These are phyloP conservation scores for Rhodosorus marinus DNA, from an alignment of 23 red algal species.

Conservation along the genomic window DNA sequence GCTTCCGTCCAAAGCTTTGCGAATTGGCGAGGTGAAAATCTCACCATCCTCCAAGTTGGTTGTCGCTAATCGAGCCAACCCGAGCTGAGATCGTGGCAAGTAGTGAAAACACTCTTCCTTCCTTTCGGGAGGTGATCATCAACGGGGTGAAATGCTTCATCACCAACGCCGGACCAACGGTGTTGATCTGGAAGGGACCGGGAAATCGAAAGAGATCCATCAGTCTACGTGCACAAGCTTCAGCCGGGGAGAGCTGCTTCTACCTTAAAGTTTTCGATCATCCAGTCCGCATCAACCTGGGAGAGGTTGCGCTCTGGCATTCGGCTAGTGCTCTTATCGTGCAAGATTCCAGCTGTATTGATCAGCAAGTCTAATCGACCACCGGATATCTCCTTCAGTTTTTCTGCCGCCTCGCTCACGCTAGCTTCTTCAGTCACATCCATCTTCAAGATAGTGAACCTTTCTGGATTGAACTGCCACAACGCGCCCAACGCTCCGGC, in stretches of 20 bases:
- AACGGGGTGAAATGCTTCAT: conserved; percentile 40
- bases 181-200: conserved; percentile 6
- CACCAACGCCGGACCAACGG: conserved; percentile 45
- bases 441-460: conserved; percentile 14
- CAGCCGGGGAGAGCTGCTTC: no score
- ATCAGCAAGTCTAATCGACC: background rate
- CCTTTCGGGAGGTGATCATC: conserved; percentile 22
- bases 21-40: no score
- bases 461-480: conserved; percentile 49
- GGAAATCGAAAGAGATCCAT: background rate
- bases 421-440: conserved; percentile 36
- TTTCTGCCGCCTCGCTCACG: background rate
- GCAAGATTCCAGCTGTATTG: background rate
- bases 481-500: conserved; percentile 24
- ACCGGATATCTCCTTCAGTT: background rate
- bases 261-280: background rate
- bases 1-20: no score
- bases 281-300: background rate
- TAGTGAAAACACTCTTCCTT: conserved; percentile 28
- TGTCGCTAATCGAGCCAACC: conserved; percentile 37
- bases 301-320: background rate
- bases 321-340: background rate
- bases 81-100: conserved; percentile 37
- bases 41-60: conserved; percentile 48
- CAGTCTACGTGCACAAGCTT: background rate